Evolutionary conservation across 1,284 basidiomycete genomes (phyloP).

Genomic region (Microbotryum scabiosae): DNA sequence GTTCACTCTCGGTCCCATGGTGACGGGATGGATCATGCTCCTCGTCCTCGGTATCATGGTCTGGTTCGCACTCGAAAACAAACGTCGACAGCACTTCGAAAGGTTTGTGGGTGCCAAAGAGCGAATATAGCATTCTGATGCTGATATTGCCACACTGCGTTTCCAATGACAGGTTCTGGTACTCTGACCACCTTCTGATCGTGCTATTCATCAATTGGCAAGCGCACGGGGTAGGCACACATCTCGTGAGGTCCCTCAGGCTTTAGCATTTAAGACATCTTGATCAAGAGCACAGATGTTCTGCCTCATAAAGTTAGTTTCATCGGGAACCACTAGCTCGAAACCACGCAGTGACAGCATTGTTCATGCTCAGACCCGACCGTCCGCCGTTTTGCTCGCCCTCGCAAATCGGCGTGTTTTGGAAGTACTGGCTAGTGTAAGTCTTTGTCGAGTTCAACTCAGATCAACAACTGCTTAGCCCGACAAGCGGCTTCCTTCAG

Average conservation of each 20-base stretch:
- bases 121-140: too few relatives aligned
- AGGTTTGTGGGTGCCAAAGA: constrained; percentile 37
- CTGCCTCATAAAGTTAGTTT: constrained; percentile 21
- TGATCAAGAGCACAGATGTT: constrained; percentile 21
- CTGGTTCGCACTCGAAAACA: constrained; percentile 70
- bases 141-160: too few relatives aligned
- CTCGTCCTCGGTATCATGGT: constrained; percentile 62
- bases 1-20: constrained; percentile 75
- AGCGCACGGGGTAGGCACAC: constrained; percentile 53
- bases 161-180: constrained; percentile 64
- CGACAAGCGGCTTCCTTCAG: constrained; percentile 86
- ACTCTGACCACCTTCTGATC: constrained; percentile 59
- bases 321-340: background rate
- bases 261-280: background rate
- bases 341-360: too few relatives aligned
- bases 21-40: constrained; percentile 89
- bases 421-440: constrained; percentile 50
- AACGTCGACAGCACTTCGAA: constrained; percentile 50
- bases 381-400: constrained; percentile 71
- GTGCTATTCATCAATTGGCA: constrained; percentile 86
- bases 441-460: background rate
- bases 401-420: constrained; percentile 81
- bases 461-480: constrained; percentile 12
- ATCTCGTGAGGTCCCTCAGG: background rate
- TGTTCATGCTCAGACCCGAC: constrained; percentile 54